Evolutionary conservation across 2,329 filamentous ascomycete genomes (phyloP), one percentile per base, ranked within the genome.

Genomic region (Mycosphaerella arachidis): DNA sequence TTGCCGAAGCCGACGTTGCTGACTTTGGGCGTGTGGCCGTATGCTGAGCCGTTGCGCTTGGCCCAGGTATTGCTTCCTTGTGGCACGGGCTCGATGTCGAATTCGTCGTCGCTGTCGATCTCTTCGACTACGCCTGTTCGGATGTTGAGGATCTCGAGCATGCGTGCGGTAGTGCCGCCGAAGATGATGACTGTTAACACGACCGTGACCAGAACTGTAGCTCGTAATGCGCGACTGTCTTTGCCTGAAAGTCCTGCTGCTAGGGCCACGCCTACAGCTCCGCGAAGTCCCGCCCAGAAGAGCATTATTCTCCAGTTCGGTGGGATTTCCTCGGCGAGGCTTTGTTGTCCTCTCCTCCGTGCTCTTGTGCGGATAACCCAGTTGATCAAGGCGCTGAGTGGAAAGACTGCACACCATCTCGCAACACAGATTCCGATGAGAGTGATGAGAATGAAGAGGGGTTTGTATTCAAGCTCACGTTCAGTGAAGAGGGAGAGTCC

Each of bases 301-400:
- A 99, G 85, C 94, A 99, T 97, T n/a, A 90, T 92, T 76, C 97
- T 94, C 76, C 97, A 96, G 68, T 91, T 91, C 72, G 92, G 95
- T 0, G 94, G 94, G 37, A 99, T 79, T 74, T 97, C 94, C 66
- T 97, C 93, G 16, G 86, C 85, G 5, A 88, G 85, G 48, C 45
- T 61, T 59, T 96, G 89, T 58, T 81, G 82, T 27, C 92, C 92
- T 56, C 87, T 84, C 53, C 90, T 86, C 53, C 85, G 84, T 16
- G 92, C 91, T 51, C 92, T 86, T 73, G 96, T 96, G 59, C 90
- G 86, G 67, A 95, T 91, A 71, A 97, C 89, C 83, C 89, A 92
- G 75, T 99, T 99, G 75, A 99, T 96, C 16, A 88, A 83, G 67
- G 82, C 87, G 5, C 92, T 96, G 5, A 99, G 81, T 0, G 94